phyloP scores from a whole-genome alignment of 768 basidiomycete species.

The Neoboletus brunneissimus region DNA sequence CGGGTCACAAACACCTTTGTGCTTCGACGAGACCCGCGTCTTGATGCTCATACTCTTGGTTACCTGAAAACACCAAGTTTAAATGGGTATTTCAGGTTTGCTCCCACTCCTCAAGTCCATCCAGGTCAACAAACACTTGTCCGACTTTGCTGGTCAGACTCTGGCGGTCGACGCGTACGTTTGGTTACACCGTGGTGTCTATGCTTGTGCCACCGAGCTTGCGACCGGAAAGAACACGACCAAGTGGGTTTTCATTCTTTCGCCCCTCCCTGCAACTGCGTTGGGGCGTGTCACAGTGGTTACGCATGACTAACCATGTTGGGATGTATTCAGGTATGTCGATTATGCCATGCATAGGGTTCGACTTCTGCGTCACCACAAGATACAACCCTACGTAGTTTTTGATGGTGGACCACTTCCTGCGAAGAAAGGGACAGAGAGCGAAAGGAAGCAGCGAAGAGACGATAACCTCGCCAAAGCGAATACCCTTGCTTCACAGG shows the following conservation, averaged over 20 bases:
- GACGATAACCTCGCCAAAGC: constrained; percentile 76
- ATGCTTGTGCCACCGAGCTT: constrained; percentile 86
- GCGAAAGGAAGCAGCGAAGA: constrained; percentile 69
- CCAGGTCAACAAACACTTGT: constrained; percentile 72
- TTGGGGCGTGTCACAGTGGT: background rate
- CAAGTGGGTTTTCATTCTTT: constrained; percentile 54
- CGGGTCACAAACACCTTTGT: background rate
- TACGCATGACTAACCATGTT: constrained; percentile 2
- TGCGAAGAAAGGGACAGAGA: constrained; percentile 90
- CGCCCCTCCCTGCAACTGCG: background rate
- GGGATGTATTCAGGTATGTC: constrained; percentile 68
- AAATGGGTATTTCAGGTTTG: constrained; percentile 91
- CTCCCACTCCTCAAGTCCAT: constrained; percentile 90
- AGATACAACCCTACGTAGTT: constrained; percentile 86
- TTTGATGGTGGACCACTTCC: constrained; percentile 96
- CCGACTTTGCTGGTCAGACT: constrained; percentile 79
- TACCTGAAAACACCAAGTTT: background rate
- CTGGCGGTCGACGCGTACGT: constrained; percentile 95
- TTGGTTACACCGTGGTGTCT: constrained; percentile 88
- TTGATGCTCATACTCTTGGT: background rate
- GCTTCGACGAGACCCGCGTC: constrained; percentile 1
- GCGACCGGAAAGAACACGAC: constrained; percentile 80
- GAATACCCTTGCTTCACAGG: constrained; percentile 70
- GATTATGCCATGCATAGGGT: constrained; percentile 95
- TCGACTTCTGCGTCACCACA: constrained; percentile 78